Evolutionary conservation across 768 basidiomycete genomes (phyloP).

Genomic region (Mycena rosella): DNA sequence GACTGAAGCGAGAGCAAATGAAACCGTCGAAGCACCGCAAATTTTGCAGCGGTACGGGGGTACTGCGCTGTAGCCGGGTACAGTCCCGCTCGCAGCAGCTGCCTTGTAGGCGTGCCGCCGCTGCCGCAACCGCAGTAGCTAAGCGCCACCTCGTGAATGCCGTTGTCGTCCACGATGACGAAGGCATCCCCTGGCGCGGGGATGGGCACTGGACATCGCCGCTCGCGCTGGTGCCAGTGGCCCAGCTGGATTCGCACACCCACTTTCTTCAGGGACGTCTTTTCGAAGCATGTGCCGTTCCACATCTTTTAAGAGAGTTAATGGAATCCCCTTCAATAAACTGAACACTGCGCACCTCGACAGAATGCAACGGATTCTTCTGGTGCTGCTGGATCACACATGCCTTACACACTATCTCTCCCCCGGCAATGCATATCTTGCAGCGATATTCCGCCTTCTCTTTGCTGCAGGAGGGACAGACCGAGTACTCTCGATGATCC

Average conservation of each 20-base stretch:
- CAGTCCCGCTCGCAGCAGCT: conserved; percentile 24
- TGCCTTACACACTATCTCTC: too few species aligned
- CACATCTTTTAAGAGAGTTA: conserved; percentile 38
- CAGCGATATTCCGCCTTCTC: too few species aligned
- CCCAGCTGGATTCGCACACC: conserved; percentile 47
- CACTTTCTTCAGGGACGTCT: conserved; percentile 39
- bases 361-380: too few species aligned
- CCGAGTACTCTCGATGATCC: too few species aligned
- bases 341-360: too few species aligned
- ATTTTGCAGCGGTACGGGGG: conserved; percentile 24
- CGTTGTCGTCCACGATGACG: conserved; percentile 45
- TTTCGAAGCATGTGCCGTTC: conserved; percentile 34
- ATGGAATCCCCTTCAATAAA: too few species aligned
- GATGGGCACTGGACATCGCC: conserved; percentile 33
- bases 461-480: too few species aligned
- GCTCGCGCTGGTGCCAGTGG: conserved; percentile 27
- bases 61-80: conserved; percentile 30
- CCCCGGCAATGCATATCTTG: too few species aligned
- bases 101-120: neutral
- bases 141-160: conserved; percentile 47
- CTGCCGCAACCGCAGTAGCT: conserved; percentile 43
- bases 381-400: too few species aligned
- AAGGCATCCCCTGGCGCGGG: conserved; percentile 40
- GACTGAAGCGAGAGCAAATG: conserved; percentile 24
- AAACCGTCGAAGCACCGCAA: conserved; percentile 18